A percentile compares a stretch with the other conserved stretches of the same genome.
These are phyloP conservation scores for Plasmopara muralis DNA, from an alignment of 352 stramenopile species.

Conservation along the genomic window DNA sequence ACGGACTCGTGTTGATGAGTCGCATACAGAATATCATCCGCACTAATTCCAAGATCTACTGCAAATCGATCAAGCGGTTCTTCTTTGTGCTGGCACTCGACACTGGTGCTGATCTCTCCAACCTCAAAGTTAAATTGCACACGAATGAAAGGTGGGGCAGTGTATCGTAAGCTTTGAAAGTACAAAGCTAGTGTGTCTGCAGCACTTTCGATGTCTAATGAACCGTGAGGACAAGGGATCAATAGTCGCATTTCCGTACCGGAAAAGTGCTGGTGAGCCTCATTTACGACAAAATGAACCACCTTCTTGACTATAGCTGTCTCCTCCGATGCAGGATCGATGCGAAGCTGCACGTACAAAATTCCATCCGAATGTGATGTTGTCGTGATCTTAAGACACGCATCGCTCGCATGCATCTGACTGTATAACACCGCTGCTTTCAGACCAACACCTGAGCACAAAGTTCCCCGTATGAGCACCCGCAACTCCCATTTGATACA, in stretches of 20 bases:
- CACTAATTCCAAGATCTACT: constrained; percentile 28
- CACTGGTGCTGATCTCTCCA: constrained; percentile 21
- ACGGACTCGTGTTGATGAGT: constrained; percentile 23
- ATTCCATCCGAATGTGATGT: constrained; percentile 56
- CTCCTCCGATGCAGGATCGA: constrained; percentile 54
- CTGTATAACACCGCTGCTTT: constrained; percentile 76
- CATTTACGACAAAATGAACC: constrained; percentile 48
- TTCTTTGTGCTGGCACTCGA: constrained; percentile 32
- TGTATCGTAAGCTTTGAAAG: constrained; percentile 67
- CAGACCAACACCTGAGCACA: constrained; percentile 48
- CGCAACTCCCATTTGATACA: background rate
- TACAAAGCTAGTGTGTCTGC: constrained; percentile 51
- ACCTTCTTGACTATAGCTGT: constrained; percentile 54
- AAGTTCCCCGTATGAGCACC: background rate
- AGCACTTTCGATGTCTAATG: constrained; percentile 35
- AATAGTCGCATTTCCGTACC: constrained; percentile 72
- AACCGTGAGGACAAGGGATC: constrained; percentile 36
- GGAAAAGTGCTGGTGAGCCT: constrained; percentile 61
- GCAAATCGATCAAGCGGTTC: constrained; percentile 59
- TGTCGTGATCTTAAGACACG: constrained; percentile 55
- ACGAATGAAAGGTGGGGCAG: constrained; percentile 36
- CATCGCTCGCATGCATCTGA: constrained; percentile 34
- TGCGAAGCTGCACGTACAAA: constrained; percentile 60
- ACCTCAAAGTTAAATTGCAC: constrained; percentile 61
- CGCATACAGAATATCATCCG: constrained; percentile 42